These are phyloP conservation scores for Ustilago tritici DNA, from an alignment of 1,284 basidiomycete genomes.

Conservation along the genomic window DNA sequence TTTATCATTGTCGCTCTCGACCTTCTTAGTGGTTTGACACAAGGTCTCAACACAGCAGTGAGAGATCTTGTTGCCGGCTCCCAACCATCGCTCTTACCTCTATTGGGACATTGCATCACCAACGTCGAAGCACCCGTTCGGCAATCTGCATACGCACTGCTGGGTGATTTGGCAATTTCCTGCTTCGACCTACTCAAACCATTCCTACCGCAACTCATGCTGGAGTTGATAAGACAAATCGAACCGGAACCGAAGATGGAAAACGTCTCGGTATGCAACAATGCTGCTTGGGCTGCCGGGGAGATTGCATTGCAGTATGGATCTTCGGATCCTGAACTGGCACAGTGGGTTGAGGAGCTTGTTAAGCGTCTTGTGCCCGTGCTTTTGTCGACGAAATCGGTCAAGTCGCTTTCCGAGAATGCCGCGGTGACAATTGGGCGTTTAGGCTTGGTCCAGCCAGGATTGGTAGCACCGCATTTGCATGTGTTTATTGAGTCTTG, in stretches of 20 bases:
- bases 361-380: conserved; percentile 92
- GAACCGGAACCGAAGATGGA: conserved; percentile 89
- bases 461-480: conserved; percentile 87
- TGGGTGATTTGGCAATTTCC: conserved; percentile 97
- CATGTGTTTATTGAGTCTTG: conserved; percentile 92
- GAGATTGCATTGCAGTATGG: conserved; percentile 80
- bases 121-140: conserved; percentile 94
- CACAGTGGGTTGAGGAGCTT: conserved; percentile 73
- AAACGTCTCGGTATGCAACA: conserved; percentile 96
- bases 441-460: conserved; percentile 90
- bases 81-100: conserved; percentile 62
- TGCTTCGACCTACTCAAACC: conserved; percentile 88
- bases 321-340: conserved; percentile 70
- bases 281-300: conserved; percentile 99
- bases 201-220: conserved; percentile 83
- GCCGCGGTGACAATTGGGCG: conserved; percentile 99
- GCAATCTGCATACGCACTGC: conserved; percentile 95
- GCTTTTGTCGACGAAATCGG: conserved; percentile 87
- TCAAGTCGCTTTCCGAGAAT: conserved; percentile 94
- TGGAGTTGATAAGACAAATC: conserved; percentile 88
- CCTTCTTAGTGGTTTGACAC: conserved; percentile 92
- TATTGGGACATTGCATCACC: conserved; percentile 68
- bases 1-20: conserved; percentile 93
- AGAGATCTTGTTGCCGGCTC: conserved; percentile 58
- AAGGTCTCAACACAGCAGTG: conserved; percentile 82